Base-by-base conservation (phyloP, 2,329 filamentous ascomycete species). In the Diaporthe citrichinensis region DNA sequence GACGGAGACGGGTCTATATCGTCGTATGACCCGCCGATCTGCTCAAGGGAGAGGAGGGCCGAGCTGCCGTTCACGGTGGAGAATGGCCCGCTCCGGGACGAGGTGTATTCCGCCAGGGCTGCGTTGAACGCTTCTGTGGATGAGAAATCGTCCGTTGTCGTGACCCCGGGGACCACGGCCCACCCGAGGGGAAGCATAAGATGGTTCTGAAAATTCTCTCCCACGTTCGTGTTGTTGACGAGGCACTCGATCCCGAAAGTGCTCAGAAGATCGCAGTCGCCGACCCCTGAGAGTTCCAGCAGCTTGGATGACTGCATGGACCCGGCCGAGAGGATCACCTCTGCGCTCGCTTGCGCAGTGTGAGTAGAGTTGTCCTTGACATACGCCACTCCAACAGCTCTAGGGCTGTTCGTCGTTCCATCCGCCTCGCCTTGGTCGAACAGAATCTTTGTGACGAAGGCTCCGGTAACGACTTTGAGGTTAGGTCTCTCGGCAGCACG, bases 241-340 rank as follows among this genome's bases (percentile, higher is more conserved):
- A 84, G 73, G 2, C 81, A 80, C 17, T 83, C 80, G 31, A 89
- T 85, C 2, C 84, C 85, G 10, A 84, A 83, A 17, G 81, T 80
- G 23, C 83, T 77, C 4, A 90, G 84, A 15, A 90, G 80, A 31
- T 83, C 80, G 10, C 81, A 82, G 23, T 85, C 83, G n/a, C 84
- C 84, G 17, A 85, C 79, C 2, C 84, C 84, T 41, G 83, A 84
- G 15, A 81, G 80, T 76, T 84, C 81, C 23, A 85, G 74, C 1
- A 84, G 49, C 72, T 83, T 81, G 0, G 84, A 83, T 17, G 80
- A 88, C 74, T 86, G 79, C 39, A 87, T 81, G 0, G 81, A 83
- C 1, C 87, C 86, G 0, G 86, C 85, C 0, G 85, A 83, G 28
- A 89, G 74, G 28, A 88, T 84, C 12, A 88, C 83, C 77, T 88